Percentiles rank a stretch among this genome's conserved stretches.
phyloP scores from a whole-genome alignment of 768 basidiomycete species.

The Amanita inopinata region DNA sequence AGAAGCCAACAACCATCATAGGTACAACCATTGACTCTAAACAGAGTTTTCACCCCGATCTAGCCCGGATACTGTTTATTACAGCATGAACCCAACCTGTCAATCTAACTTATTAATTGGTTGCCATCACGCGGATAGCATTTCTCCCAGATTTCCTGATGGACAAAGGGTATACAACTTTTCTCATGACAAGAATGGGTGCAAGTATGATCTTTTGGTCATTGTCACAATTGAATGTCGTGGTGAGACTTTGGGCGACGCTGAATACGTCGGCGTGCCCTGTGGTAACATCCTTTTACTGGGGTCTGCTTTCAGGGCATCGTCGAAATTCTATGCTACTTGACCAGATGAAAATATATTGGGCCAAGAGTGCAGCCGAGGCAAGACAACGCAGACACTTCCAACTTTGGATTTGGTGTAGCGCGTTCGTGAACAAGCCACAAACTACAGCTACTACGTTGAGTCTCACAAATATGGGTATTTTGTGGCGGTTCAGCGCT shows the following conservation, averaged over 20 bases:
- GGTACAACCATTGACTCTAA: conserved; percentile 51
- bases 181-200: conserved; percentile 39
- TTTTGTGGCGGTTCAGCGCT: no score
- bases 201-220: conserved; percentile 12
- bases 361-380: no score
- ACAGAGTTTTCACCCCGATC: conserved; percentile 46
- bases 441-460: no score
- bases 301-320: conserved; percentile 23
- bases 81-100: no score
- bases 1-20: not conserved
- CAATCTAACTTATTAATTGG: conserved; percentile 43
- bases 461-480: no score
- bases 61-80: no score
- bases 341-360: conserved; percentile 66
- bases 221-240: no score
- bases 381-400: no score
- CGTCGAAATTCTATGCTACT: conserved; percentile 14
- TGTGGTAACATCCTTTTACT: conserved; percentile 48
- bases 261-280: conserved; percentile 49
- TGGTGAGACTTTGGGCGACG: conserved; percentile 29
- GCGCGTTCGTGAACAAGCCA: no score
- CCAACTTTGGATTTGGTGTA: no score
- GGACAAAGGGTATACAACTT: conserved; percentile 41
- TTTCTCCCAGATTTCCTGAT: conserved; percentile 4
- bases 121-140: conserved; percentile 34